A percentile compares a stretch with the other conserved stretches of the same genome.
These are phyloP conservation scores for Penicillium goetzii DNA, from an alignment of 495 filamentous ascomycete genomes.

Conservation along the genomic window DNA sequence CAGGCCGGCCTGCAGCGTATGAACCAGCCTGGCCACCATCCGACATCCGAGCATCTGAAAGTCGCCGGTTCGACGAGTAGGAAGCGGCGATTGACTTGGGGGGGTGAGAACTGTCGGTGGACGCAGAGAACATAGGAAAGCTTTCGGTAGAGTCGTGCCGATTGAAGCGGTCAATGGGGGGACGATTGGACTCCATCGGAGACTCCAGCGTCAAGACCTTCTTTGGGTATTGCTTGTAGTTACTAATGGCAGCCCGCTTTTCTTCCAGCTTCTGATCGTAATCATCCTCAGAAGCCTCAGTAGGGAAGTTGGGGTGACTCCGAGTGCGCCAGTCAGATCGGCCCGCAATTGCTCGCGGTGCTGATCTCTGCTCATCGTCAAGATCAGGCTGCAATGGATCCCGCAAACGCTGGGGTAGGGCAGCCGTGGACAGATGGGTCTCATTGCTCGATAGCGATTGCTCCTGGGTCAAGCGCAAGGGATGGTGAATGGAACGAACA, in stretches of 20 bases:
- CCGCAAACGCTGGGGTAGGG: constrained; percentile 27
- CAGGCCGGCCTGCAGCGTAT: constrained; percentile 14
- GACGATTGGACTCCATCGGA: constrained; percentile 36
- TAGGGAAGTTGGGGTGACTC: constrained; percentile 31
- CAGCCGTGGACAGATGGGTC: constrained; percentile 20
- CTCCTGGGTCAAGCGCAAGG: constrained; percentile 28
- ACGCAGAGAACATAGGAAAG: constrained; percentile 82
- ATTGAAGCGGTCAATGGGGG: constrained; percentile 47
- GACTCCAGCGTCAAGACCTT: constrained; percentile 50
- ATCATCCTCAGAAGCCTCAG: constrained; percentile 43
- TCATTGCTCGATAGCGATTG: constrained; percentile 38
- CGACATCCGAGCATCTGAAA: constrained; percentile 20
- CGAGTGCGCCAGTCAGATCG: constrained; percentile 46
- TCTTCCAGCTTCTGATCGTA: constrained; percentile 49
- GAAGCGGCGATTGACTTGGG: constrained; percentile 50
- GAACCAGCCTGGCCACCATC: constrained; percentile 26
- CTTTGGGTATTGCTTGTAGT: constrained; percentile 50
- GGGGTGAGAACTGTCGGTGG: constrained; percentile 62
- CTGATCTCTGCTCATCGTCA: constrained; percentile 46
- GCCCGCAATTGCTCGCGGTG: constrained; percentile 50
- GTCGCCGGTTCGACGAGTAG: constrained; percentile 38
- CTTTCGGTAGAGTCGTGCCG: constrained; percentile 80
- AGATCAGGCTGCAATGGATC: constrained; percentile 29
- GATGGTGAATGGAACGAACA: constrained; percentile 20
- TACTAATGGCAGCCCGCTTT: constrained; percentile 49